phyloP scores from a whole-genome alignment of 192 early-diverging fungal species.

The Backusella sp. region DNA sequence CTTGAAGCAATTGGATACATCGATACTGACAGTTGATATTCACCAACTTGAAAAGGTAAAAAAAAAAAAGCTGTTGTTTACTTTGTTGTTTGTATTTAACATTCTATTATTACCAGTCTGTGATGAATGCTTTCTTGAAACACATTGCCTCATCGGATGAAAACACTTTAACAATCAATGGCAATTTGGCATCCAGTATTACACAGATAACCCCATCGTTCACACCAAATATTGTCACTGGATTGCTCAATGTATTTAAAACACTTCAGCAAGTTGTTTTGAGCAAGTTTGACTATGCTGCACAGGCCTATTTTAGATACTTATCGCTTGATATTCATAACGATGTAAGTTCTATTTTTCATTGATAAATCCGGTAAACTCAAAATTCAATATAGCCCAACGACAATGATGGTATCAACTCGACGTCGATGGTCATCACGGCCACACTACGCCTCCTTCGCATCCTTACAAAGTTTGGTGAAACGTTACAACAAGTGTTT shows the following conservation, averaged over 20 bases:
- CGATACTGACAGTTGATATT: not conserved
- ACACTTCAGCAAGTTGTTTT: slow-evolving; percentile 12
- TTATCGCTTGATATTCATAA: slow-evolving; percentile 16
- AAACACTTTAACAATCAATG: not conserved
- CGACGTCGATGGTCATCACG: slow-evolving; percentile 41
- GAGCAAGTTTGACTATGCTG: not conserved
- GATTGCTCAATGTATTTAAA: slow-evolving; percentile 1
- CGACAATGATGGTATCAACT: slow-evolving; percentile 7
- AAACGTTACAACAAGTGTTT: slow-evolving; percentile 46
- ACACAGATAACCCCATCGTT: not conserved
- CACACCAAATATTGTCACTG: not conserved
- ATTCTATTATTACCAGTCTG: not conserved
- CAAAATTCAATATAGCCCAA: not conserved
- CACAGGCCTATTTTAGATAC: slow-evolving; percentile 13
- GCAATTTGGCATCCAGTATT: not conserved
- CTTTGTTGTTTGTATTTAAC: not conserved
- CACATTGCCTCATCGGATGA: slow-evolving; percentile 1
- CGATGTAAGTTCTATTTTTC: not conserved
- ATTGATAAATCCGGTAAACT: not conserved
- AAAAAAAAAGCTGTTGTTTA: not conserved
- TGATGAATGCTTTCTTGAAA: not conserved
- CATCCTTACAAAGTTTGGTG: slow-evolving; percentile 62
- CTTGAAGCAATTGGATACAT: not conserved
- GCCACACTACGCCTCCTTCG: slow-evolving; percentile 62
- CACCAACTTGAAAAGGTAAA: slow-evolving; percentile 5